Percentiles rank a stretch among this genome's conserved stretches.
Conservation (phyloP, 148 eudicot genomes). For the Rhododendron henanense region DNA sequence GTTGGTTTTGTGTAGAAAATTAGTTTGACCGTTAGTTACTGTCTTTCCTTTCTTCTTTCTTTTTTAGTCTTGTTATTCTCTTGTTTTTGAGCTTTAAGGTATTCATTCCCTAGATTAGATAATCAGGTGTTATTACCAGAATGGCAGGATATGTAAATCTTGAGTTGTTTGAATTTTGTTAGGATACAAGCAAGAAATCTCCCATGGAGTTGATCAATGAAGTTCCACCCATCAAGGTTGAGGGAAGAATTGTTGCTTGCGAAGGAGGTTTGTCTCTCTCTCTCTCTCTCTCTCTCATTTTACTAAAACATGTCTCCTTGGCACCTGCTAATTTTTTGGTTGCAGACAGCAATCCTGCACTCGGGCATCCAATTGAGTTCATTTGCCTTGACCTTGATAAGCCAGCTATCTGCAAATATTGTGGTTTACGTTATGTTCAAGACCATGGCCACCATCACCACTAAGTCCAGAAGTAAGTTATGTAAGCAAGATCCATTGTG, state of each 20-base stretch:
- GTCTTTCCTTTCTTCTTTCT: neutral
- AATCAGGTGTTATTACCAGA: constrained; percentile 1
- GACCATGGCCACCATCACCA: constrained; percentile 69
- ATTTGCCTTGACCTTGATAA: constrained; percentile 83
- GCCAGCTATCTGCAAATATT: constrained; percentile 94
- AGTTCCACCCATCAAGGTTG: constrained; percentile 94
- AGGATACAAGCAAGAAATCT: constrained; percentile 86
- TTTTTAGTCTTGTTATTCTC: neutral
- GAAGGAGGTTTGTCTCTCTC: constrained; percentile 69
- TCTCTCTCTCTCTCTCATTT: neutral
- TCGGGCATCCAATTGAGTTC: constrained; percentile 94
- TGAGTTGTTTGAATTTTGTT: neutral
- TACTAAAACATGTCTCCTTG: neutral
- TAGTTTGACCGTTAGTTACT: neutral
- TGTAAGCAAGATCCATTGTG: neutral
- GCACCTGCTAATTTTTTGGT: constrained; percentile 10
- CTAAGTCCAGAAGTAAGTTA: neutral
- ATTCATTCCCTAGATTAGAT: neutral
- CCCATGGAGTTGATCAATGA: constrained; percentile 97
- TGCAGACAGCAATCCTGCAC: constrained; percentile 74
- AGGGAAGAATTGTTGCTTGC: constrained; percentile 80
- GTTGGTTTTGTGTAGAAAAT: neutral
- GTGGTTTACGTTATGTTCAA: constrained; percentile 90
- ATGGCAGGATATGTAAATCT: neutral
- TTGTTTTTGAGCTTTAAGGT: neutral